These are phyloP conservation scores for Fraxinus americana DNA, from an alignment of 257 asterid genomes.

Conservation along the genomic window DNA sequence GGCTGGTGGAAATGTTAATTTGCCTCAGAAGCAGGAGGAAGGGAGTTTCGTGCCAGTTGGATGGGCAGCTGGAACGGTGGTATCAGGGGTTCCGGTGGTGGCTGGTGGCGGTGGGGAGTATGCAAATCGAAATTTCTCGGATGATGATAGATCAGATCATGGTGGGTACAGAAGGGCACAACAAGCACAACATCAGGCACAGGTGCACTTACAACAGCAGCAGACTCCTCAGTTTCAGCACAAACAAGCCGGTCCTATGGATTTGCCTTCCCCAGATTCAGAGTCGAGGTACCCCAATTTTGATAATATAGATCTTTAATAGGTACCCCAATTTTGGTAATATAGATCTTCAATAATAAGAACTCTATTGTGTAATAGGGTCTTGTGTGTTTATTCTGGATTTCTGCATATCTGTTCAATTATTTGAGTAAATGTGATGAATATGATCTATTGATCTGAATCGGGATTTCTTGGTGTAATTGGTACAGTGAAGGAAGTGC, in stretches of 20 bases:
- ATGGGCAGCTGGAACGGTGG: conserved; percentile 36
- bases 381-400: background rate
- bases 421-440: conserved; percentile 2
- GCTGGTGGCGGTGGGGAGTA: conserved; percentile 60
- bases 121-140: conserved; percentile 47
- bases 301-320: background rate
- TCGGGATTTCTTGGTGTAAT: conserved; percentile 18
- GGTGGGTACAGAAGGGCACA: conserved; percentile 54
- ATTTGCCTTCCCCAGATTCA: conserved; percentile 86
- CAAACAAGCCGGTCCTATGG: conserved; percentile 49
- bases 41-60: conserved; percentile 41
- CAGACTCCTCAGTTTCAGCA: conserved; percentile 59
- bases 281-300: conserved; percentile 70
- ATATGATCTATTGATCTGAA: conserved; percentile 25
- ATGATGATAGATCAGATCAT: conserved; percentile 85
- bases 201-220: conserved; percentile 43
- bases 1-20: conserved; percentile 35
- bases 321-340: conserved; percentile 41
- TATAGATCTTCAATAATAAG: background rate
- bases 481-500: conserved; percentile 76
- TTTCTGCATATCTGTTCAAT: background rate
- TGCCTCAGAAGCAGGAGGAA: conserved; percentile 54
- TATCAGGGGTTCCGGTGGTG: conserved; percentile 49
- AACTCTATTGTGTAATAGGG: background rate
- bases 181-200: conserved; percentile 57